A percentile compares a stretch with the other conserved stretches of the same genome.
phyloP scores from a whole-genome alignment of 805 yeast genomes.

The Monosporozyma siamensis region DNA sequence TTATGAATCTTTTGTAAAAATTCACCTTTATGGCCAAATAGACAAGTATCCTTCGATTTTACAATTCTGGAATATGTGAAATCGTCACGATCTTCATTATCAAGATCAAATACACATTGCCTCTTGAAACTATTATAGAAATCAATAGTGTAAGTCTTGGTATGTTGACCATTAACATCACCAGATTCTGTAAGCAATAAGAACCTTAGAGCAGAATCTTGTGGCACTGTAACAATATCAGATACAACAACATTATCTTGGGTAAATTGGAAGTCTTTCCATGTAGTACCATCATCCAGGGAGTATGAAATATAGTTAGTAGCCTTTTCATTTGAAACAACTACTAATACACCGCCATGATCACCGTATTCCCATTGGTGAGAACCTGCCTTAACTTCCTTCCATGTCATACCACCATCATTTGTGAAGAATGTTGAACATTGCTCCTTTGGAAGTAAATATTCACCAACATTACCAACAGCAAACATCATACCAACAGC shows the following conservation, averaged over 20 bases:
- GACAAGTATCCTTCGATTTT: slow-evolving; percentile 43
- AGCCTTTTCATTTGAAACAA: slow-evolving; percentile 49
- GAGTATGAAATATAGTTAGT: slow-evolving; percentile 60
- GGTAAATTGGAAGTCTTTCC: slow-evolving; percentile 60
- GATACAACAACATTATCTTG: slow-evolving; percentile 45
- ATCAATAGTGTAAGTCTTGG: slow-evolving; percentile 46
- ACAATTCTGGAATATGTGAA: slow-evolving; percentile 56
- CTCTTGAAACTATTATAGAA: slow-evolving; percentile 43
- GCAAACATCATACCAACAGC: slow-evolving; percentile 85
- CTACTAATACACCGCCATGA: slow-evolving; percentile 75
- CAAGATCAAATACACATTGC: slow-evolving; percentile 45
- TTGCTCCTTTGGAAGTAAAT: slow-evolving; percentile 39
- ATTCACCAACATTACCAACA: slow-evolving; percentile 84
- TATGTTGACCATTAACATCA: slow-evolving; percentile 36
- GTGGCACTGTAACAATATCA: slow-evolving; percentile 84
- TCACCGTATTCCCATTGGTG: slow-evolving; percentile 96
- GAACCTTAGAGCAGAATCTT: slow-evolving; percentile 80
- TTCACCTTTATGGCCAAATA: slow-evolving; percentile 61
- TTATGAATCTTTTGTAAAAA: slow-evolving; percentile 52
- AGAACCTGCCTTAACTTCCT: slow-evolving; percentile 60
- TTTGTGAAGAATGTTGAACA: slow-evolving; percentile 66
- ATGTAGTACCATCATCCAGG: slow-evolving; percentile 67
- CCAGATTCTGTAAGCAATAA: slow-evolving; percentile 48
- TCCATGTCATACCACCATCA: slow-evolving; percentile 93
- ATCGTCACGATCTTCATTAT: slow-evolving; percentile 41